Evolutionary conservation across 441 rosid genomes (phyloP), one percentile per base, ranked within the genome.

Genomic region (Melastoma candidum): DNA sequence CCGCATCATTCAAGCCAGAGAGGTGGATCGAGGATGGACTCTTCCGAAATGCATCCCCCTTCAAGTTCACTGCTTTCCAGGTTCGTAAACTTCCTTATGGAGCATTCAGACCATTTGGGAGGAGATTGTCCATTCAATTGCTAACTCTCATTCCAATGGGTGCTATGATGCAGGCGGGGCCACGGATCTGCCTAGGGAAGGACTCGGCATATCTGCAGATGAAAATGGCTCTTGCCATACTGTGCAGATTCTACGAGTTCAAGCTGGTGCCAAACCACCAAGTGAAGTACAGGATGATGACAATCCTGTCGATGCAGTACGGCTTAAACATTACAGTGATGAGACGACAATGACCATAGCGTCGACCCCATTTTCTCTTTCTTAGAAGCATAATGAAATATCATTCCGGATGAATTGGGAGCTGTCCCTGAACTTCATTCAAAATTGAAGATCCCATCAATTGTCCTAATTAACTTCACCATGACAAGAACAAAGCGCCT

Each of bases 151-250:
- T 7, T 7, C 36, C 36, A 7, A 29, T 29, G 36, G 36, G 36
- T 3, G 3, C 36, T 29, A 29, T 7, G 36, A 12, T 53, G 57
- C 72, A 90, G 95, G 96, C 90, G 3, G 96, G 98, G 45, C 98
- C 96, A 1, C 80, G 98, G 69, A 83, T 85, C 66, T 88, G 98
- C 64, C 83, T 92, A 0, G 98, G 98, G 6, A 88, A 92, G 53
- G 98, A 92, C 81, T 92, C 96, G 9, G 98, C 97, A 47, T 92
- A 85, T 70, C 90, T 88, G 44, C 98, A 93, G 71, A 93, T 88
- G 95, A 93, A 92, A 80, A 85, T 88, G 95, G 76, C 92, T n/a
- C 67, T 92, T 52, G 94, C 97, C 26, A 75, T 82, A 41, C 66
- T 88, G 59, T 84, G 87, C 64, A 76, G 98, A 60, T 85, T 84